Conservation (phyloP, 2,329 filamentous ascomycete genomes). For the Sclerotinia minor region DNA sequence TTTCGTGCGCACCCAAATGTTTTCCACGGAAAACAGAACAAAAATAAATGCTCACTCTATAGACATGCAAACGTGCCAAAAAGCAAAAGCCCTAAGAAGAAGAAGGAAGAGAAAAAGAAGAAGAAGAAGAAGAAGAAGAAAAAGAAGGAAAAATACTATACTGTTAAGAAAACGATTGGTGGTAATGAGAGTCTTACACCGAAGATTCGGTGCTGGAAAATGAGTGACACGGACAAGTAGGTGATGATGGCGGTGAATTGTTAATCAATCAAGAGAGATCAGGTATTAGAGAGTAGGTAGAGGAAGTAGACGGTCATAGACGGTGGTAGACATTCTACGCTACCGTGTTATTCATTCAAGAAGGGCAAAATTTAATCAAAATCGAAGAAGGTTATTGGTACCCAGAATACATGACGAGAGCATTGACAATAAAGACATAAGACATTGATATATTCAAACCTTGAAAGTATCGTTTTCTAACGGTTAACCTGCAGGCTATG, state of each 20-base stretch:
- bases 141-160: not conserved
- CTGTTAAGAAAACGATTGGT: not conserved
- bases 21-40: not conserved
- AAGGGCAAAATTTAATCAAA: constrained; percentile 1
- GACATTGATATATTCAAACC: constrained; percentile 14
- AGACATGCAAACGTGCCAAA: not conserved
- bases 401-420: constrained; percentile 1
- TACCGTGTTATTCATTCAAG: not conserved
- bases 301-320: not conserved
- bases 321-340: not conserved
- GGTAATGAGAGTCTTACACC: constrained; percentile 16
- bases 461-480: not conserved
- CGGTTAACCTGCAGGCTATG: not conserved
- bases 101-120: not conserved
- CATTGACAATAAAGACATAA: constrained; percentile 9
- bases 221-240: constrained; percentile 13
- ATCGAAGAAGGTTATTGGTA: constrained; percentile 8
- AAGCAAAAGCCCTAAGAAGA: not conserved
- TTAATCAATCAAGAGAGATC: constrained; percentile 1
- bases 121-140: not conserved
- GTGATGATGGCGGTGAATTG: constrained; percentile 19
- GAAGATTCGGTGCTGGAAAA: not conserved
- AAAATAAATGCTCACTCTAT: not conserved
- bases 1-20: constrained; percentile 9
- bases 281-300: too few species aligned